These are phyloP conservation scores for Isatis tinctoria DNA, from an alignment of 345 rosid species.

Conservation along the genomic window DNA sequence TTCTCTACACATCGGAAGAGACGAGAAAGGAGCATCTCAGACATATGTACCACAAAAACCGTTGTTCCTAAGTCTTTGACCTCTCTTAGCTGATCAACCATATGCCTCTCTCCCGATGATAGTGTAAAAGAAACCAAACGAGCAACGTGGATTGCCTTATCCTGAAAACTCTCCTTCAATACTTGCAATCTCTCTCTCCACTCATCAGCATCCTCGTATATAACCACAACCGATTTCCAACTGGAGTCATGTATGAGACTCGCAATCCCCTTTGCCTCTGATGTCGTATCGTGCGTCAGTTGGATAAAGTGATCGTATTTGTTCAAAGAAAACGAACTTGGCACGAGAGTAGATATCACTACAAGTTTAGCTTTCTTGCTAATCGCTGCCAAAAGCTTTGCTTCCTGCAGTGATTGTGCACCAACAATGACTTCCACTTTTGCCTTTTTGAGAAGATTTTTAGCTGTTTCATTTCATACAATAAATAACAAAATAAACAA, in stretches of 20 bases:
- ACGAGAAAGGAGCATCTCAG: constrained; percentile 23
- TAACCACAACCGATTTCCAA: constrained; percentile 14
- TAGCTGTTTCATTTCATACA: neutral
- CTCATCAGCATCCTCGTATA: constrained; percentile 24
- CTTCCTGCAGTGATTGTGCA: constrained; percentile 21
- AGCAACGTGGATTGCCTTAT: neutral
- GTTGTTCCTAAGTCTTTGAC: neutral
- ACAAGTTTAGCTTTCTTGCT: constrained; percentile 27
- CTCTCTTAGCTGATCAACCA: constrained; percentile 17
- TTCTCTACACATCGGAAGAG: constrained; percentile 8
- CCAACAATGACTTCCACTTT: constrained; percentile 22
- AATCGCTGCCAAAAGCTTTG: constrained; percentile 10
- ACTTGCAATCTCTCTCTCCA: constrained; percentile 16
- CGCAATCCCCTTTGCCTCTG: constrained; percentile 17
- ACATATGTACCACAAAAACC: constrained; percentile 28
- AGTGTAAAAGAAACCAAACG: neutral
- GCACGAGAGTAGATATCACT: constrained; percentile 4
- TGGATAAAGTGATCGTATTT: constrained; percentile 17
- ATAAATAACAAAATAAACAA: neutral
- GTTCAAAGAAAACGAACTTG: neutral
- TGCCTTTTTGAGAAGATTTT: neutral
- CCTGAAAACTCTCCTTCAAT: neutral
- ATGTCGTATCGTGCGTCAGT: neutral
- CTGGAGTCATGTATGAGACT: constrained; percentile 1
- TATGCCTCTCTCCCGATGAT: neutral